Evolutionary conservation across 352 stramenopile genomes (phyloP), one percentile per base, ranked within the genome.

Genomic region (Phytophthora brassicae): DNA sequence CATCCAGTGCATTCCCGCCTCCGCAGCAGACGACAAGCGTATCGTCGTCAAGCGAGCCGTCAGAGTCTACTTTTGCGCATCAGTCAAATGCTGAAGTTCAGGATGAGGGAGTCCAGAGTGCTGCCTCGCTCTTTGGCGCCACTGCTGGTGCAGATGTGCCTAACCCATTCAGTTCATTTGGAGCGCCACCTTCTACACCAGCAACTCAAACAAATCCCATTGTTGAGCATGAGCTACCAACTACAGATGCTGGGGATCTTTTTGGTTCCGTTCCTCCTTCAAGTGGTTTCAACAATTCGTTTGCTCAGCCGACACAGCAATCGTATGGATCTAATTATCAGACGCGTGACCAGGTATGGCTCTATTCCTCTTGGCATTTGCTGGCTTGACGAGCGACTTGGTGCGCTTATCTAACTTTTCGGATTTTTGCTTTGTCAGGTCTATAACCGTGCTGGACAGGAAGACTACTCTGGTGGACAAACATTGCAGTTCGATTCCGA

Each of bases 51-150:
- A 41, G 17, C 53, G 35, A 46, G 11, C 36, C 49, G 29, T 19
- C 45, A 26, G 38, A 56, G 31, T 49, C 53, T 7, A 48, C 43
- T 60, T 64, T 68, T 58, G 29, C 38, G 28, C 47, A 58, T 19
- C 56, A 61, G 14, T 39, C 55, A 11, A 46, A 20, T 42, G 46
- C 6, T 23, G 22, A 24, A 44, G 57, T 54, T 1, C 52, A 75
- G 31, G 46, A 46, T 16, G 66, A 75, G 16, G 51, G 44, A 2
- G 29, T 88, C 26, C 66, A 68, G 9, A 86, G 68, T 63, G 79
- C 84, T 42, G 58, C 74, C 9, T 89, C 74, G 3, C 70, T 92
- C 2, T 92, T 92, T 75, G 81, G 77, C 33, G 60, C 69, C 11
- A 88, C 79, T 17, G 56, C 66, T 44, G 65, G 63, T 50, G 64